Evolutionary conservation across 345 rosid genomes (phyloP).

Genomic region (Carallia pectinifolia): DNA sequence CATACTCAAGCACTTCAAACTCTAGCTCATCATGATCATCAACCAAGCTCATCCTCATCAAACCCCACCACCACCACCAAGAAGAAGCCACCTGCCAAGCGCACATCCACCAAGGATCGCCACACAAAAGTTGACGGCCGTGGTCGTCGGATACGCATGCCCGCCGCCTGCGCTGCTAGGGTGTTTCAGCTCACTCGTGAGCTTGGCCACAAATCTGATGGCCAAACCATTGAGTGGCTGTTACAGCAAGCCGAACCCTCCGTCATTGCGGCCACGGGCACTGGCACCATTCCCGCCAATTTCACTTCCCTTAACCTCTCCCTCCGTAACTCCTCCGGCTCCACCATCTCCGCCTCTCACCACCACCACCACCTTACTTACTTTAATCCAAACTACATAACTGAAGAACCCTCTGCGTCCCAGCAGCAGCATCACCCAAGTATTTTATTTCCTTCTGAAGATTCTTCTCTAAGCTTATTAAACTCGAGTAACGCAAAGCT

Average conservation of each 20-base stretch:
- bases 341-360: constrained; percentile 61
- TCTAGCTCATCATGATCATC: constrained; percentile 17
- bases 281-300: constrained; percentile 91
- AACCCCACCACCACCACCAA: constrained; percentile 26
- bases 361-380: constrained; percentile 38
- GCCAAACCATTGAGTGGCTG: constrained; percentile 86
- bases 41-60: constrained; percentile 8
- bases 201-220: constrained; percentile 88
- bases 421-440: constrained; percentile 21
- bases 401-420: constrained; percentile 13
- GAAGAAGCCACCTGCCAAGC: constrained; percentile 61
- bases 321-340: constrained; percentile 75
- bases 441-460: constrained; percentile 23
- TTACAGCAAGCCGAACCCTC: constrained; percentile 93
- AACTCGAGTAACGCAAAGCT: constrained; percentile 5
- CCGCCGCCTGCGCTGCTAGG: constrained; percentile 87
- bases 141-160: constrained; percentile 95
- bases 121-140: constrained; percentile 97
- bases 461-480: constrained; percentile 18
- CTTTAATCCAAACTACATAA: constrained; percentile 36
- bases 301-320: constrained; percentile 89
- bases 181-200: constrained; percentile 90
- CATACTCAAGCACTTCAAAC: constrained; percentile 16
- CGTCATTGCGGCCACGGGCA: constrained; percentile 88
- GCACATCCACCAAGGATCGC: constrained; percentile 75